These are phyloP conservation scores for Leccinum pachyderme DNA, from an alignment of 1,284 basidiomycete genomes.

Conservation along the genomic window DNA sequence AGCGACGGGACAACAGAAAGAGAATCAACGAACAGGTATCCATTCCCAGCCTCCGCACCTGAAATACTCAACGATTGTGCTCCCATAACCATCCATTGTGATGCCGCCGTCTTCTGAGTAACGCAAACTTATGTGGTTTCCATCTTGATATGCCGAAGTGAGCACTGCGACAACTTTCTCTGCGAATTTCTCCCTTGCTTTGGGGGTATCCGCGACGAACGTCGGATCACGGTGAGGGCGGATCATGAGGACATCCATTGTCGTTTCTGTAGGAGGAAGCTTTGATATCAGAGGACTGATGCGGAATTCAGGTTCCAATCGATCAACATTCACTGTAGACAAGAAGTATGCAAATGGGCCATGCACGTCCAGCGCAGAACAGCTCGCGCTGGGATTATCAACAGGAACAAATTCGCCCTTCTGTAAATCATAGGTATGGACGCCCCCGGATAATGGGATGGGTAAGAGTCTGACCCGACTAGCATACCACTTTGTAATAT, in stretches of 20 bases:
- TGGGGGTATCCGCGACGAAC: slow-evolving; percentile 39
- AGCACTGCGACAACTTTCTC: slow-evolving; percentile 51
- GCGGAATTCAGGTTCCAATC: slow-evolving; percentile 80
- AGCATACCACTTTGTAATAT: slow-evolving; percentile 71
- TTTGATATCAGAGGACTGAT: slow-evolving; percentile 33
- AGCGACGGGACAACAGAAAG: slow-evolving; percentile 11
- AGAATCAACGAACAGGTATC: slow-evolving; percentile 62
- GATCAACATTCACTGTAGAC: slow-evolving; percentile 76
- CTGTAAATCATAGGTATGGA: slow-evolving; percentile 61
- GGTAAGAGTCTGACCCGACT: slow-evolving; percentile 61
- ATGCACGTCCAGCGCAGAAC: slow-evolving; percentile 45
- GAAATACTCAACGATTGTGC: slow-evolving; percentile 75
- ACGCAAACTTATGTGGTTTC: slow-evolving; percentile 62
- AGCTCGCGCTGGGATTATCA: slow-evolving; percentile 32
- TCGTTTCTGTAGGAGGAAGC: slow-evolving; percentile 39
- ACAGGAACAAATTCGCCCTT: slow-evolving; percentile 50
- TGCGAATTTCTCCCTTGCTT: slow-evolving; percentile 46
- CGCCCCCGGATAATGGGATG: slow-evolving; percentile 35
- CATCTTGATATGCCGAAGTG: slow-evolving; percentile 70
- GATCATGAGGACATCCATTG: slow-evolving; percentile 81
- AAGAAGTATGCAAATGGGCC: slow-evolving; percentile 90
- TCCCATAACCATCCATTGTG: slow-evolving; percentile 43
- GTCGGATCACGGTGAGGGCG: slow-evolving; percentile 72
- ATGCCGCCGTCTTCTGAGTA: slow-evolving; percentile 54
- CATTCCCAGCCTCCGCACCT: slow-evolving; percentile 83